These are phyloP conservation scores for Mycena capillaripes DNA, from an alignment of 768 basidiomycete genomes.

Conservation along the genomic window DNA sequence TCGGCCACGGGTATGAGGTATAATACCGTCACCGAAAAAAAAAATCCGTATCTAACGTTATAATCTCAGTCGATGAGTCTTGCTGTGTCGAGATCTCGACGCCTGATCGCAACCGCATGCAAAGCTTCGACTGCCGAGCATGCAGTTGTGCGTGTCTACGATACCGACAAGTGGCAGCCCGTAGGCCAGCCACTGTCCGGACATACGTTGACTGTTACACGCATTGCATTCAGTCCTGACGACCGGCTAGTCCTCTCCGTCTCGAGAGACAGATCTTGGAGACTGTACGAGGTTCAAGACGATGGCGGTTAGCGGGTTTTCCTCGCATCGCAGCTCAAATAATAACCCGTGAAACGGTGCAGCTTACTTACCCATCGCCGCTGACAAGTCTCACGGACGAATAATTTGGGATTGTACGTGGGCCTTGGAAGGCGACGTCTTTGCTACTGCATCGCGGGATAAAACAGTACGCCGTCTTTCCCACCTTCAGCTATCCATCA, in stretches of 20 bases:
- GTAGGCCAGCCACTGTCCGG: slow-evolving; percentile 84
- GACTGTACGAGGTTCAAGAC: slow-evolving; percentile 71
- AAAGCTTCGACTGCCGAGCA: slow-evolving; percentile 91
- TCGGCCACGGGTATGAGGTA: slow-evolving; percentile 98
- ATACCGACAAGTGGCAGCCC: slow-evolving; percentile 76
- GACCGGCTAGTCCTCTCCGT: slow-evolving; percentile 86
- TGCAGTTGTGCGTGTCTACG: slow-evolving; percentile 88
- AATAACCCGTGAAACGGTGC: slow-evolving; percentile 3
- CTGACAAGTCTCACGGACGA: slow-evolving; percentile 88
- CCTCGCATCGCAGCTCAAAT: background rate
- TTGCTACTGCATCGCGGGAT: slow-evolving; percentile 95
- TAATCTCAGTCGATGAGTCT: slow-evolving; percentile 80
- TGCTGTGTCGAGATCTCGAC: slow-evolving; percentile 77
- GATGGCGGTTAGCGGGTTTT: slow-evolving; percentile 51
- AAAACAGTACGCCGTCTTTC: slow-evolving; percentile 77
- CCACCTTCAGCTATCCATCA: background rate
- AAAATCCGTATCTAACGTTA: slow-evolving; percentile 5
- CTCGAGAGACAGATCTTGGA: slow-evolving; percentile 94
- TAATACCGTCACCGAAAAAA: slow-evolving; percentile 22
- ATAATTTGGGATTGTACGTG: slow-evolving; percentile 98
- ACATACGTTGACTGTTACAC: slow-evolving; percentile 91
- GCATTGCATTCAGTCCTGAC: slow-evolving; percentile 90
- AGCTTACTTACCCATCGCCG: slow-evolving; percentile 75
- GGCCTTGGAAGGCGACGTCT: slow-evolving; percentile 80
- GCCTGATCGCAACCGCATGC: slow-evolving; percentile 90